phyloP scores from a whole-genome alignment of 2,329 filamentous ascomycete species.

The Pleurostoma richardsiae region DNA sequence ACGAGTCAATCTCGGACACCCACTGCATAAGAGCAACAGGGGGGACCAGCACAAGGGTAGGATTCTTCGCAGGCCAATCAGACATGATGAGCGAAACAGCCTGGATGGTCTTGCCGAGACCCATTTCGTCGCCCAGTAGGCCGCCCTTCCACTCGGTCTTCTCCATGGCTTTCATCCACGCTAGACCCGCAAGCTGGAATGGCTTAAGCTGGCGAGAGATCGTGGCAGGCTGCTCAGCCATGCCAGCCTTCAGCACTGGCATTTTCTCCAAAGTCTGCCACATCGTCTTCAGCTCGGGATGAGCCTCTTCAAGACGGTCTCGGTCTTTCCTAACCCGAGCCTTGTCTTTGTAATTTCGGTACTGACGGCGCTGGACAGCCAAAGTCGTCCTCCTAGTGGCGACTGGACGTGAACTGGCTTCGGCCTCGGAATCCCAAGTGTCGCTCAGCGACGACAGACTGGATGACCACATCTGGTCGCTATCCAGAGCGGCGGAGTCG shows the following conservation, averaged over 20 bases:
- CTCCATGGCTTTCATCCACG: conserved; percentile 94
- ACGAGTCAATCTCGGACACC: conserved; percentile 72
- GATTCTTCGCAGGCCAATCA: conserved; percentile 78
- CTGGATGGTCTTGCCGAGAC: conserved; percentile 97
- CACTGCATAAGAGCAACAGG: conserved; percentile 96
- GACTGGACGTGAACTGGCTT: conserved; percentile 10
- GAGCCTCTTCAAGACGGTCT: conserved; percentile 64
- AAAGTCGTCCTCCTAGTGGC: conserved; percentile 6
- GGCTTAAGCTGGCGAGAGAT: conserved; percentile 85
- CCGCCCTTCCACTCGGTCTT: conserved; percentile 80
- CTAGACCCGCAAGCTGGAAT: conserved; percentile 88
- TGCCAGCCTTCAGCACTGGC: conserved; percentile 57
- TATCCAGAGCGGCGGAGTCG: too few relatives aligned
- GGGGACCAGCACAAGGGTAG: conserved; percentile 83
- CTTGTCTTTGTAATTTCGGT: conserved; percentile 14
- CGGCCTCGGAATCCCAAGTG: neutral
- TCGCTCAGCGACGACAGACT: too few relatives aligned
- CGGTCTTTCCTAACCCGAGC: conserved; percentile 44
- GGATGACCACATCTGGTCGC: too few relatives aligned
- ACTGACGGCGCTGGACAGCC: conserved; percentile 26
- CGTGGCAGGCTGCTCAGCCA: conserved; percentile 65
- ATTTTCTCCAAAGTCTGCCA: conserved; percentile 71
- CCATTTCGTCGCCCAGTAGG: conserved; percentile 95
- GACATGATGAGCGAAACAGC: conserved; percentile 98
- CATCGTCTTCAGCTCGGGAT: conserved; percentile 78